Evolutionary conservation across 345 rosid species (phyloP).

Genomic region (Pseudoturritis turrita): DNA sequence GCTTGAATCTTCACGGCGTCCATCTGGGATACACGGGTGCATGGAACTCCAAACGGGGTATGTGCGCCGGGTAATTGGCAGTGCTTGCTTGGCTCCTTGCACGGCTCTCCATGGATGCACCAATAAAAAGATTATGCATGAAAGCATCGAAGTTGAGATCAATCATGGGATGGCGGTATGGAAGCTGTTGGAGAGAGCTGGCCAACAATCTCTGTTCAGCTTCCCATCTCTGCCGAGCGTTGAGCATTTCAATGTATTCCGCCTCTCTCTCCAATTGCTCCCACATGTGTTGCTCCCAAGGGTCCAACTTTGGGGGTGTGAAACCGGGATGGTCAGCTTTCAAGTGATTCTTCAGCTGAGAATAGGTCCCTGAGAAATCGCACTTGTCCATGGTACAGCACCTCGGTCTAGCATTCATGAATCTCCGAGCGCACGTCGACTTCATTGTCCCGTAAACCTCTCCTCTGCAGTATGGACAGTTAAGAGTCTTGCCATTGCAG

Average conservation of each 20-base stretch:
- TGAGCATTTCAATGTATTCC: slow-evolving; percentile 36
- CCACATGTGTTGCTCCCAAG: slow-evolving; percentile 43
- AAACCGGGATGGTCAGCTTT: slow-evolving; percentile 46
- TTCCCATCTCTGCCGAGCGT: slow-evolving; percentile 31
- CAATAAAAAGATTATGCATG: slow-evolving; percentile 7
- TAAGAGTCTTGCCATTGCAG: slow-evolving; percentile 23
- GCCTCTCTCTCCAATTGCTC: slow-evolving; percentile 39
- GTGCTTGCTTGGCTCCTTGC: background rate
- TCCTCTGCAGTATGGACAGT: slow-evolving; percentile 66
- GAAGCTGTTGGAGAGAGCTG: slow-evolving; percentile 2
- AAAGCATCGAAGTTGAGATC: slow-evolving; percentile 30
- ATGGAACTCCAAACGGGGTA: slow-evolving; percentile 9
- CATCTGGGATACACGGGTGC: slow-evolving; percentile 13
- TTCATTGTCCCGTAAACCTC: slow-evolving; percentile 43
- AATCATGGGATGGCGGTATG: slow-evolving; percentile 12
- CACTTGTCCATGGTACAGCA: slow-evolving; percentile 46
- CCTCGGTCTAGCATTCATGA: slow-evolving; percentile 56
- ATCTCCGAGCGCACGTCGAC: slow-evolving; percentile 40
- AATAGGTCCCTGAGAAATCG: slow-evolving; percentile 46
- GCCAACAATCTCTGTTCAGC: slow-evolving; percentile 16
- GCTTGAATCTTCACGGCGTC: slow-evolving; percentile 21
- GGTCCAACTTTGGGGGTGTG: slow-evolving; percentile 42
- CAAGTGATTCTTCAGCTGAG: slow-evolving; percentile 56
- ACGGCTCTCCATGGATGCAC: background rate
- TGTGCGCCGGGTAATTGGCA: background rate